A percentile compares a stretch with the other conserved stretches of the same genome.
Conservation (phyloP, 2,329 filamentous ascomycete genomes). For the Ilyonectria mors-panacis region DNA sequence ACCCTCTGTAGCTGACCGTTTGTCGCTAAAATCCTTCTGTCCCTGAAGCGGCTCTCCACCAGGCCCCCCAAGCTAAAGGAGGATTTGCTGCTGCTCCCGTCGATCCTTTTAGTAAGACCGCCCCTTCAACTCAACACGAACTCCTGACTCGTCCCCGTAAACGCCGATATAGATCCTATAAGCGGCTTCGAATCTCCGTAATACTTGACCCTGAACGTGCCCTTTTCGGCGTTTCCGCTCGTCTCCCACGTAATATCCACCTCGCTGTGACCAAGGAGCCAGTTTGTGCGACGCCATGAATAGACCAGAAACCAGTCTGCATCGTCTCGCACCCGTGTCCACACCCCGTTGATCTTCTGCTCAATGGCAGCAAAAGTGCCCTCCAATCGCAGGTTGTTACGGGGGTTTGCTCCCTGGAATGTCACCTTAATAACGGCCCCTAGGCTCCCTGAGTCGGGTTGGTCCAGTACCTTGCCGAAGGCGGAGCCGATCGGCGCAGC, state of each 20-base stretch:
- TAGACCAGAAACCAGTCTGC: conserved; percentile 88
- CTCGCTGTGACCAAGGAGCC: conserved; percentile 80
- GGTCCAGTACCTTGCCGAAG: conserved; percentile 78
- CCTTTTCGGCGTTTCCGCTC: conserved; percentile 64
- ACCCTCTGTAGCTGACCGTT: too few relatives aligned
- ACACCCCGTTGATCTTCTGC: conserved; percentile 64
- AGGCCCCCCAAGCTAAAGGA: too few relatives aligned
- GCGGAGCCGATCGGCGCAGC: conserved; percentile 73
- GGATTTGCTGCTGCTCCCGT: too few relatives aligned
- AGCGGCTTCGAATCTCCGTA: conserved; percentile 82
- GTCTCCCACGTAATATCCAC: conserved; percentile 85
- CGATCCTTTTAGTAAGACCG: too few relatives aligned
- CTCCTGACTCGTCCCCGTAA: conserved; percentile 25
- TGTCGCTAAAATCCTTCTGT: too few relatives aligned
- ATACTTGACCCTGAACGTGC: conserved; percentile 85
- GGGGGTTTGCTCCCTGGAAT: conserved; percentile 90
- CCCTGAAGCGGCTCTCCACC: too few relatives aligned
- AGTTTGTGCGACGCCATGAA: conserved; percentile 81
- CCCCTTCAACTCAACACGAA: conserved; percentile 25
- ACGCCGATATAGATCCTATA: conserved; percentile 21
- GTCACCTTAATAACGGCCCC: conserved; percentile 76
- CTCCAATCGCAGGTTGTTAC: conserved; percentile 87
- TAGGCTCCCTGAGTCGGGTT: conserved; percentile 63
- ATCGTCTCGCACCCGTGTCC: conserved; percentile 80
- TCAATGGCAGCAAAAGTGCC: conserved; percentile 85